Evolutionary conservation across 306 rosid species (phyloP), one percentile per base, ranked within the genome.

Genomic region (Astragalus glycyphyllos): DNA sequence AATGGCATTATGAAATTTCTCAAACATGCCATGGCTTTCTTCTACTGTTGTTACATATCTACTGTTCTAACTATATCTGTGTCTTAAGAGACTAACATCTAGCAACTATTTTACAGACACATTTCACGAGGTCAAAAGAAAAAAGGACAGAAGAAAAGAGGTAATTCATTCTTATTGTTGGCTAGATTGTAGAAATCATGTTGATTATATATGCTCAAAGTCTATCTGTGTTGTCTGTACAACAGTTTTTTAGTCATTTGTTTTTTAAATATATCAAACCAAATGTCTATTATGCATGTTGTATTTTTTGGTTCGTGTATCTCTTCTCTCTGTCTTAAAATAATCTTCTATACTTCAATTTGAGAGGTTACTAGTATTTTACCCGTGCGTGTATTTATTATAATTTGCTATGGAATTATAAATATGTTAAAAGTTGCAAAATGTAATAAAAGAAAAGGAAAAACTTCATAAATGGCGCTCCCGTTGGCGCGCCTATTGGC

Each of bases 51-150:
- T 73, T 58, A 15, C 67, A 38, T 60, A 60, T 76, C 26, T 46
- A 41, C 5, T 59, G 44, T 35, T 53, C 41, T 55, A 81, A 15
- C 40, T 5, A 23, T 50, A 48, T 60, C 13, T 60, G 4, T 49
- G 69, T 31, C 51, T 44, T 13, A 14, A 20, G 60, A 64, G 67
- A 66, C 26, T 73, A 62, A 63, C 69, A 51, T 14, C 15, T 6
- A 59, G 48, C 9, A 16, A 31, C 26, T 77, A 68, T 79, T 80
- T 59, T 58, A 63, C 96, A 92, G 98, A 92, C 83, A 75, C 96
- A 54, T 92, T 92, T 81, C 96, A 85, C 56, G 98, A 88, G 88
- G 98, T 92, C 76, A 92, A 86, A 82, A 86, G 98, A 77, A 92
- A 90, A 61, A 94, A 72, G 61, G 96, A 86, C 71, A 86, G 79